Conservation (phyloP, 768 basidiomycete genomes). For the Lactarius sp. region DNA sequence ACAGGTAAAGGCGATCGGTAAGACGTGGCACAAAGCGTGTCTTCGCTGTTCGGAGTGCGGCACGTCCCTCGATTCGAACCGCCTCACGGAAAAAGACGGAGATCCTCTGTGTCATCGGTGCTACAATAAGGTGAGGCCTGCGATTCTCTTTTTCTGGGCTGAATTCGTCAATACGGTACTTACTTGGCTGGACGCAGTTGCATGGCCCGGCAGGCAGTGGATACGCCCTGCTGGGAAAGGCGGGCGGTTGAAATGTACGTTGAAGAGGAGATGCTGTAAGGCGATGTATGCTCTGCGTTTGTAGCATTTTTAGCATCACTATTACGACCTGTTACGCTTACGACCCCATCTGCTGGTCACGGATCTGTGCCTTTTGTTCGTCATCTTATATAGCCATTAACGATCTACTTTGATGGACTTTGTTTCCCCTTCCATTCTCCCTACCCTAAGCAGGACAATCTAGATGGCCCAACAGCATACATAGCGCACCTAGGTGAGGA, state of each 20-base stretch:
- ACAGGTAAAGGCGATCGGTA: conserved; percentile 75
- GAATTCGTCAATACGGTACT: neutral
- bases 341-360: conserved; percentile 9
- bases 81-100: conserved; percentile 72
- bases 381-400: conserved; percentile 7
- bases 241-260: conserved; percentile 36
- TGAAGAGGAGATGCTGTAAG: conserved; percentile 4
- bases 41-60: conserved; percentile 72
- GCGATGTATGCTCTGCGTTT: conserved; percentile 20
- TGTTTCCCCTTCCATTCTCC: neutral
- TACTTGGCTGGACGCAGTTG: conserved; percentile 38
- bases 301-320: conserved; percentile 5
- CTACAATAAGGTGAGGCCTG: conserved; percentile 67
- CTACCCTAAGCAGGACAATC: too few relatives aligned
- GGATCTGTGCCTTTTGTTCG: conserved; percentile 1
- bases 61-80: conserved; percentile 63
- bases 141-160: neutral
- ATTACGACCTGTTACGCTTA: conserved; percentile 8
- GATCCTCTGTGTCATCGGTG: conserved; percentile 66
- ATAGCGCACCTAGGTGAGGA: neutral
- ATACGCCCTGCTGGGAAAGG: conserved; percentile 62
- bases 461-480: too few relatives aligned
- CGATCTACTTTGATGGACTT: neutral
- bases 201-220: conserved; percentile 71
- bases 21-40: conserved; percentile 75